phyloP scores from a whole-genome alignment of 164 flowering plant genomes.

The Annona cherimola region DNA sequence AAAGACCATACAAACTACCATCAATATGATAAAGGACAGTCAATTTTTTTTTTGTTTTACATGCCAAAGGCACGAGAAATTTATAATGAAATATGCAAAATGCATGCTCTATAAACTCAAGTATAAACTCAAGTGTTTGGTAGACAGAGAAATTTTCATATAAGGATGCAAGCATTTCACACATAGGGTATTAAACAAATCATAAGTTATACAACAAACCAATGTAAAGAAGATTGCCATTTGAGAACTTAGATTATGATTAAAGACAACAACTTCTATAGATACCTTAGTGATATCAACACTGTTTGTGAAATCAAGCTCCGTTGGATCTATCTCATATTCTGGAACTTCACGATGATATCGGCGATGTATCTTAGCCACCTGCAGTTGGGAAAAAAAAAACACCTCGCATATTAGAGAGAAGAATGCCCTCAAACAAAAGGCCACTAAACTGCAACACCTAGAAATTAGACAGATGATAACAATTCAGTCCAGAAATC shows the following conservation, averaged over 20 bases:
- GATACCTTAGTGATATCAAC: slow-evolving; percentile 74
- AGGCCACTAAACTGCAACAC: background rate
- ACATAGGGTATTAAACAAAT: background rate
- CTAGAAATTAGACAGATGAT: background rate
- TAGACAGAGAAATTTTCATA: background rate
- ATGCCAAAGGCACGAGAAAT: background rate
- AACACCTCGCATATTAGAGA: background rate
- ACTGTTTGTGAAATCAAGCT: slow-evolving; percentile 78
- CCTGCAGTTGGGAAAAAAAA: slow-evolving; percentile 27
- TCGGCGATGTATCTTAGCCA: slow-evolving; percentile 86
- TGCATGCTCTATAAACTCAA: background rate
- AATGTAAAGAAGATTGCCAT: background rate
- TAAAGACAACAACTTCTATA: background rate
- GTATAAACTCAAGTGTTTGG: background rate
- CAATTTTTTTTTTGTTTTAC: background rate
- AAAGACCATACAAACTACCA: background rate
- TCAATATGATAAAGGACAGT: background rate
- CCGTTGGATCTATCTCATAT: slow-evolving; percentile 76
- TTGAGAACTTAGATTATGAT: background rate
- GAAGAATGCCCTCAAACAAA: background rate
- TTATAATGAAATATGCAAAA: background rate
- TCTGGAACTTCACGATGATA: slow-evolving; percentile 83
- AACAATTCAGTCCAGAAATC: background rate
- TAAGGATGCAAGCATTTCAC: background rate
- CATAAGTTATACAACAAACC: background rate